Conservation (phyloP, 2,329 filamentous ascomycete species). For the Chaetothyriales sp. region DNA sequence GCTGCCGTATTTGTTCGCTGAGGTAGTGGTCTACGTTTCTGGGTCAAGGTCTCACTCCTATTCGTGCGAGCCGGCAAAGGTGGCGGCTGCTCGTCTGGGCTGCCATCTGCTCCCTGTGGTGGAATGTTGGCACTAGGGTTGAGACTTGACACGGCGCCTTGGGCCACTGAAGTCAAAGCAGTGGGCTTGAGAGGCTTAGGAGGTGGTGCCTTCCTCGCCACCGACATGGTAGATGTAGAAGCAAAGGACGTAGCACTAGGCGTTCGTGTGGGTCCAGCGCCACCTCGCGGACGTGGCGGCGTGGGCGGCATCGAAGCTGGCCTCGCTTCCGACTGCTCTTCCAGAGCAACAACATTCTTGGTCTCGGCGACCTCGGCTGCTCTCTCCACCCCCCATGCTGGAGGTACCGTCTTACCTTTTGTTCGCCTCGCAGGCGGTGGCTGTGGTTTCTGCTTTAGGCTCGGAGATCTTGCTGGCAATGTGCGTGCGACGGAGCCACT, state of each 20-base stretch:
- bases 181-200: constrained; percentile 52
- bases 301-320: constrained; percentile 6
- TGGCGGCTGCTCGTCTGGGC: neutral
- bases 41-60: neutral
- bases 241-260: neutral
- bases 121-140: neutral
- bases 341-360: neutral
- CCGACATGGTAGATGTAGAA: constrained; percentile 23
- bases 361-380: constrained; percentile 1
- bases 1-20: neutral
- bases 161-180: constrained; percentile 19
- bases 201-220: constrained; percentile 33
- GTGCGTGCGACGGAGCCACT: neutral
- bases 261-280: constrained; percentile 3
- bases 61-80: neutral
- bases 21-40: neutral
- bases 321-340: constrained; percentile 1
- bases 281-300: neutral
- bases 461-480: constrained; percentile 8
- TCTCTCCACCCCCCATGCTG: constrained; percentile 11
- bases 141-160: neutral
- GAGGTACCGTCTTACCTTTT: constrained; percentile 9
- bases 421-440: constrained; percentile 8
- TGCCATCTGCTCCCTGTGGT: neutral
- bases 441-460: constrained; percentile 18